Base-by-base conservation (phyloP, 1,139 yeast genomes). In the Taphrina confusa region DNA sequence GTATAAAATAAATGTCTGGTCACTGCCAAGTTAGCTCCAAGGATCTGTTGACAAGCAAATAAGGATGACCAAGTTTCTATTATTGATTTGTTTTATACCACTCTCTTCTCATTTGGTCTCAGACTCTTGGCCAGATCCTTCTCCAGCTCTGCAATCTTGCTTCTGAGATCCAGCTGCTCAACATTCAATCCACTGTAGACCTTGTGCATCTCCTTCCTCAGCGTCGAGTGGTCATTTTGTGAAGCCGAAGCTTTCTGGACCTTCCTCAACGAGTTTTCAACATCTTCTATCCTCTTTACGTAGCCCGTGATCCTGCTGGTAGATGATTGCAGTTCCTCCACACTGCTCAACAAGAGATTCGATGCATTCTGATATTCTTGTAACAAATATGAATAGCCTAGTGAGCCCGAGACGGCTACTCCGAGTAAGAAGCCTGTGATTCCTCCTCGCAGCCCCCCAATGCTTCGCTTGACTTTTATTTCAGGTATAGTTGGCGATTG, bases 341-440 rank as follows among this genome's bases (percentile, higher is more conserved):
- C 61, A 27, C 52, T 40, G 20, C 39, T 20, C 23, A 60, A 52
- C 42, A 61, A 49, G 6, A 47, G 44, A 14, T 20, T 16, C 25
- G 51, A 37, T 8, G 63, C 62, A 28, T 47, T 31, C 11, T 56
- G 63, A 50, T 61, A 58, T 36, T 57, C 62, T 30, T 47, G 50
- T 16, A 61, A 28, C 40, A 61, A 47, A 34, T 46, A 58, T 23
- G 47, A 28, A 30, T 61, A 61, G 4, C 63, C 63, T 18, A 49
- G 25, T 2, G 49, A 51, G 14, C 62, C 61, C 16, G 62, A 46
- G 20, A 58, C 39, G 14, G 58, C 61, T 22, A 51, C 39, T 31
- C 63, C 63, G 27, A 61, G 42, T n/a, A 61, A 39, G 40, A 61
- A 61, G 12, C 63, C 63, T 12, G 54, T 56, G 44, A 56, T 56